Percentiles rank a stretch among this genome's conserved stretches.
phyloP scores from a whole-genome alignment of 2,329 filamentous ascomycete genomes.

The Aspergillus fructus region DNA sequence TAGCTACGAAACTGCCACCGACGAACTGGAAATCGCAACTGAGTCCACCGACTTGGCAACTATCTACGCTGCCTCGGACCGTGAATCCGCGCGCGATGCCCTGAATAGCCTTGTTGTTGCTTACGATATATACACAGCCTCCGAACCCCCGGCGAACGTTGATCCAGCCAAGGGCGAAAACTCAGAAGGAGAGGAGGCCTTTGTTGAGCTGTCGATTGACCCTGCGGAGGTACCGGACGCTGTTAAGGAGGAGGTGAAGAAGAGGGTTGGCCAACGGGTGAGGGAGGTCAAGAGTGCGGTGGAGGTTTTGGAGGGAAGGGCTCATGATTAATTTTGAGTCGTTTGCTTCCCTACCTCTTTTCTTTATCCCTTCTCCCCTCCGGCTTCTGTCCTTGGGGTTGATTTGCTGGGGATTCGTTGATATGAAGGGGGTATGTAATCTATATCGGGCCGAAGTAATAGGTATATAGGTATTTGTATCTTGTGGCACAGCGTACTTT shows the following conservation, averaged over 20 bases:
- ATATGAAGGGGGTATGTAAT: background rate
- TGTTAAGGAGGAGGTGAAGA: constrained; percentile 44
- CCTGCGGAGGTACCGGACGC: constrained; percentile 26
- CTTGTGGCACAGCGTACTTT: background rate
- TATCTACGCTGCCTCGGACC: constrained; percentile 48
- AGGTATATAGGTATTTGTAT: background rate
- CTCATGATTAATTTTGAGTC: constrained; percentile 27
- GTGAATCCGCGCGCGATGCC: constrained; percentile 47
- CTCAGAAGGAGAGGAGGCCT: constrained; percentile 12
- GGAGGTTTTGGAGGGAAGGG: constrained; percentile 42
- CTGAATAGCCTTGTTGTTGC: constrained; percentile 39
- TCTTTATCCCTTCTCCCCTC: background rate
- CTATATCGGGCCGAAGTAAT: background rate
- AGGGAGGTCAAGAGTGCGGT: constrained; percentile 49
- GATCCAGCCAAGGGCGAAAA: background rate
- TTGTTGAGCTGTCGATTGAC: constrained; percentile 34
- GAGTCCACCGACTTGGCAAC: constrained; percentile 47
- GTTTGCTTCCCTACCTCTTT: too few relatives aligned
- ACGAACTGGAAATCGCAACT: constrained; percentile 51
- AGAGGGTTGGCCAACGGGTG: constrained; percentile 45
- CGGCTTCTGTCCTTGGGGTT: constrained; percentile 26
- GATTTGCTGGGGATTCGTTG: background rate
- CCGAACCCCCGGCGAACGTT: background rate
- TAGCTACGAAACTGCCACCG: constrained; percentile 46
- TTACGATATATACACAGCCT: constrained; percentile 35